A percentile compares a stretch with the other conserved stretches of the same genome.
Evolutionary conservation across 2,329 filamentous ascomycete species (phyloP).

Genomic region (Sporothrix schenckii): DNA sequence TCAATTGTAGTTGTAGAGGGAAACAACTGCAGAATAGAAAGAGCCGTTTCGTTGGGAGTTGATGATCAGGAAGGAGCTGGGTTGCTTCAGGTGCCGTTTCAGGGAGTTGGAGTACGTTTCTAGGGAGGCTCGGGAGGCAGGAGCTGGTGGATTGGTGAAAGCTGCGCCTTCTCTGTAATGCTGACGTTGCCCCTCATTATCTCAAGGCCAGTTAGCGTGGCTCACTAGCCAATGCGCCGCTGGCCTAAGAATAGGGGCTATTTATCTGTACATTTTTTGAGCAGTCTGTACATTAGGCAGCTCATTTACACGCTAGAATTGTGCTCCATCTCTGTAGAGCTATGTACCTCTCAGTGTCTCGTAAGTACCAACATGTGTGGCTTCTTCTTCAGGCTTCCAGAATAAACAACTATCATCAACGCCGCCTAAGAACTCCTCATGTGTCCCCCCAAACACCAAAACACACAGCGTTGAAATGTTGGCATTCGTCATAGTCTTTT

Average conservation of each 20-base stretch:
- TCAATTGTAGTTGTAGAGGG: constrained; percentile 5
- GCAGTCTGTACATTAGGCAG: neutral
- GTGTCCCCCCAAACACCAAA: no score
- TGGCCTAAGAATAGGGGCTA: constrained; percentile 3
- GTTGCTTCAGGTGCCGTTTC: constrained; percentile 30
- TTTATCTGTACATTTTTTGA: neutral
- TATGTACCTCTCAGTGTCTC: neutral
- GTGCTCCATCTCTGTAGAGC: no score
- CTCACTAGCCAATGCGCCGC: neutral
- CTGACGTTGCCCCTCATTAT: constrained; percentile 27
- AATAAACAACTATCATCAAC: neutral
- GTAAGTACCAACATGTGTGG: constrained; percentile 11
- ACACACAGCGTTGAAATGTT: neutral
- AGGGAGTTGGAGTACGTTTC: constrained; percentile 18
- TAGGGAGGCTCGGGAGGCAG: neutral
- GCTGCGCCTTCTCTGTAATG: constrained; percentile 11
- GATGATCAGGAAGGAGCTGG: constrained; percentile 14
- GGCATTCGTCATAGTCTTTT: no score
- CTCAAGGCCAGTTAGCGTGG: constrained; percentile 6
- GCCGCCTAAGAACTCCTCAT: neutral
- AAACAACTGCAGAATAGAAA: neutral
- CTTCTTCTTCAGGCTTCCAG: constrained; percentile 25
- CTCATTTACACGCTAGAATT: neutral
- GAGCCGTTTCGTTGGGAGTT: neutral
- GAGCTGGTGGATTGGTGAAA: constrained; percentile 22